These are phyloP conservation scores for Dysphania ambrosioides DNA, from an alignment of 148 eudicot genomes.

Conservation along the genomic window DNA sequence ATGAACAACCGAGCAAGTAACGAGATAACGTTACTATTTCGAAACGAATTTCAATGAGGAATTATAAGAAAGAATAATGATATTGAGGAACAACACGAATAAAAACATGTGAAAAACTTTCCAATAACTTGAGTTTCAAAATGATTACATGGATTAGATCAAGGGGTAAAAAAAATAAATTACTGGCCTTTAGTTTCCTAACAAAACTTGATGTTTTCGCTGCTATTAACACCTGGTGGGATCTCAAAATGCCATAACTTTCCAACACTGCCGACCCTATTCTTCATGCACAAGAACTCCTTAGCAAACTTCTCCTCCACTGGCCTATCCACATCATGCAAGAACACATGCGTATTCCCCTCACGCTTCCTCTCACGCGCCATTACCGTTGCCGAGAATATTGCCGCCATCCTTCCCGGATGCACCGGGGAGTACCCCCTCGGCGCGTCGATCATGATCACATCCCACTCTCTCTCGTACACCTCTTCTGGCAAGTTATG, in stretches of 20 bases:
- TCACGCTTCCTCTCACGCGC: slow-evolving; percentile 32
- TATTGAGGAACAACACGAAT: too few species aligned
- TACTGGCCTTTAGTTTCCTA: too few species aligned
- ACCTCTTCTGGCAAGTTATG: slow-evolving; percentile 34
- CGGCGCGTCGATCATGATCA: slow-evolving; percentile 55
- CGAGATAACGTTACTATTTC: too few species aligned
- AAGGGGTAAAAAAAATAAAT: too few species aligned
- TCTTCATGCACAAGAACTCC: slow-evolving; percentile 47
- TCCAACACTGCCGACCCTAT: slow-evolving; percentile 37
- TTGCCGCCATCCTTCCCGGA: slow-evolving; percentile 57
- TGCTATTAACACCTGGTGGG: slow-evolving; percentile 25
- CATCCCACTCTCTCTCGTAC: slow-evolving; percentile 47
- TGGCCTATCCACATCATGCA: slow-evolving; percentile 41
- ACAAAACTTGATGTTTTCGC: slow-evolving; percentile 24
- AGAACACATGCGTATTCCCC: slow-evolving; percentile 42
- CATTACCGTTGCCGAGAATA: slow-evolving; percentile 46
- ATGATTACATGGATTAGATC: too few species aligned
- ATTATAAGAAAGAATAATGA: too few species aligned
- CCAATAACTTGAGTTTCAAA: too few species aligned
- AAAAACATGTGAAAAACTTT: too few species aligned
- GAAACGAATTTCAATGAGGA: too few species aligned
- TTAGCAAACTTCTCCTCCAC: slow-evolving; percentile 35
- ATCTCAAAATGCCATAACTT: slow-evolving; percentile 52
- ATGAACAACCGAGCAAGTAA: too few species aligned
- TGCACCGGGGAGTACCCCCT: slow-evolving; percentile 29